Base-by-base conservation (phyloP, 805 yeast species). In the Yamadazyma akitaensis region DNA sequence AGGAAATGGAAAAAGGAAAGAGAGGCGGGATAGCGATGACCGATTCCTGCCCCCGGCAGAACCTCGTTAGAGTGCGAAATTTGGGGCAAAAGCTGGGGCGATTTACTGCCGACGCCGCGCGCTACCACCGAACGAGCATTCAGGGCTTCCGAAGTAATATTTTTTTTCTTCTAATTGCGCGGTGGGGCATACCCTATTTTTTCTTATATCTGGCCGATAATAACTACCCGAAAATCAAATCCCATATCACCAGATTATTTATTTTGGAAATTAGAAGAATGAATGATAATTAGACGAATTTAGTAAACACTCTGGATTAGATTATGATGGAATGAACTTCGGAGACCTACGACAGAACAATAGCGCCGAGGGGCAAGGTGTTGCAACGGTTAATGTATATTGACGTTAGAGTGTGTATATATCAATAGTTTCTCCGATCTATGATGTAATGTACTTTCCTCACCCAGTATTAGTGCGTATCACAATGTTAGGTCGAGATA, bases 1-100 rank as follows among this genome's bases (percentile, higher is more conserved):
- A 43, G 42, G 42, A 43, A 43, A 36, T 34, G 41, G 32, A 43
- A 43, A 43, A 43, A 43, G 47, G 32, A 43, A 43, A 25, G 35
- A 13, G 41, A 31, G 46, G 46, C 46, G 46, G 46, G 44, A 19
- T 9, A 12, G 38, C 13, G 30, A 33, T 38, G 41, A 37, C 39
- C 39, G 19, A 17, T 18, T 32, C 18, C 26, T 13, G 10, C 32
- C 32, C 32, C 32, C 10, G n/a, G 5, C 5, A 9, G 9, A 28
- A 4, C 32, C 12, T 12, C 32, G n/a, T 12, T 28, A 36, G 35
- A n/a, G 21, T 10, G 17, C 28, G 42, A 33, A 38, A n/a, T 12
- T 37, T n/a, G 16, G 40, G 30, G 30, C 12, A 17, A 25, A 25
- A 7, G 39, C 24, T 21, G 24, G 24, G 24, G 24, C 24, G 7